phyloP scores from a whole-genome alignment of 2,329 filamentous ascomycete species.

The Nemania serpens region DNA sequence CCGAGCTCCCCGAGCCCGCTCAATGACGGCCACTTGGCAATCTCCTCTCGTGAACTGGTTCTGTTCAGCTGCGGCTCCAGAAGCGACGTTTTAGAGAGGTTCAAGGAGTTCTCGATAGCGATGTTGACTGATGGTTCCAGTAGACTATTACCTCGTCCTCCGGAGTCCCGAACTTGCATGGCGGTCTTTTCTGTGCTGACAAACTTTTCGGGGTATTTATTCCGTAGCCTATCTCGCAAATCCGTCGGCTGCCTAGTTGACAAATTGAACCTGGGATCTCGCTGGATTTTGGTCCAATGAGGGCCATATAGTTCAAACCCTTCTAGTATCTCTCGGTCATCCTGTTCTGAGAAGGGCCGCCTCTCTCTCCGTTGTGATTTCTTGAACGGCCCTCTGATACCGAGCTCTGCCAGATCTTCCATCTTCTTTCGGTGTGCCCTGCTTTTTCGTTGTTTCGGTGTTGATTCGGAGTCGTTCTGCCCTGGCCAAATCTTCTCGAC shows the following conservation, averaged over 20 bases:
- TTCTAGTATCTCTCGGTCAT: slow-evolving; percentile 65
- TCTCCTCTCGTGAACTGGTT: slow-evolving; percentile 53
- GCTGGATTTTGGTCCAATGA: slow-evolving; percentile 68
- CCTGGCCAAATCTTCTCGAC: slow-evolving; percentile 33
- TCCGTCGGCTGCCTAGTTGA: slow-evolving; percentile 65
- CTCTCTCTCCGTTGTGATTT: slow-evolving; percentile 64
- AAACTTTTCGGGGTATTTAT: slow-evolving; percentile 66
- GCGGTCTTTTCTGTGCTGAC: slow-evolving; percentile 60
- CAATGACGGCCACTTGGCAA: slow-evolving; percentile 50
- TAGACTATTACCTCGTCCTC: slow-evolving; percentile 46
- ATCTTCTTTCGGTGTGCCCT: slow-evolving; percentile 60
- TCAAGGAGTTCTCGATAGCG: slow-evolving; percentile 53
- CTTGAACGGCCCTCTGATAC: slow-evolving; percentile 66
- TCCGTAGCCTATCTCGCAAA: slow-evolving; percentile 65
- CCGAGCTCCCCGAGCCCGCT: slow-evolving; percentile 37
- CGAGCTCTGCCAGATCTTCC: slow-evolving; percentile 60
- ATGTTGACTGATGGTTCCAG: slow-evolving; percentile 59
- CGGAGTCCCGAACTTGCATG: slow-evolving; percentile 51
- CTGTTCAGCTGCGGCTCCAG: slow-evolving; percentile 48
- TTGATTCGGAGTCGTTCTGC: slow-evolving; percentile 44
- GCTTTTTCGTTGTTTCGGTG: slow-evolving; percentile 53
- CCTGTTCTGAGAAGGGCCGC: slow-evolving; percentile 64
- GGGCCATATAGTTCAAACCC: slow-evolving; percentile 65
- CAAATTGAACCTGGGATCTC: slow-evolving; percentile 62
- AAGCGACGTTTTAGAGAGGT: slow-evolving; percentile 44